phyloP scores from a whole-genome alignment of 331 rosid genomes.

The Phaseolus coccineus region DNA sequence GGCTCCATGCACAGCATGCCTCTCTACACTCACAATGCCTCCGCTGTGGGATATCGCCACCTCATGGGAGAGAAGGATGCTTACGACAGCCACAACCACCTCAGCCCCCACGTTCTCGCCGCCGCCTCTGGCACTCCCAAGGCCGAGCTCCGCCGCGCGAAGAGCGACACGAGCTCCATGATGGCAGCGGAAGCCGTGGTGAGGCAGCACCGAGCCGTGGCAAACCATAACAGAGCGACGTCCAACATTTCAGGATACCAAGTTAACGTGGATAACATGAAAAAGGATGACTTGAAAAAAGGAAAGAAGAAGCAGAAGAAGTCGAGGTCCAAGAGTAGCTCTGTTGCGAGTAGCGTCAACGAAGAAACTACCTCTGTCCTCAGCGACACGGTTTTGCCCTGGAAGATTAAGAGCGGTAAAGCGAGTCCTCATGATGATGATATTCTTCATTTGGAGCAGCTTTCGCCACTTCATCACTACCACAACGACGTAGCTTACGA shows the following conservation, averaged over 20 bases:
- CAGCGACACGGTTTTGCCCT: constrained; percentile 40
- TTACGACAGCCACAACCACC: constrained; percentile 37
- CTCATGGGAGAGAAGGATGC: constrained; percentile 84
- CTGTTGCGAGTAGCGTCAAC: constrained; percentile 38
- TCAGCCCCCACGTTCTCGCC: constrained; percentile 27
- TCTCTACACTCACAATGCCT: constrained; percentile 63
- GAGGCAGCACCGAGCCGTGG: constrained; percentile 6
- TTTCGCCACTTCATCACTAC: not conserved
- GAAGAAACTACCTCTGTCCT: constrained; percentile 39
- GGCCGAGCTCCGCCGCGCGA: constrained; percentile 62
- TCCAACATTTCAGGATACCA: constrained; percentile 52
- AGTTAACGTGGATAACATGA: not conserved
- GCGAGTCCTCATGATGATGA: constrained; percentile 3
- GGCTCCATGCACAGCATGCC: constrained; percentile 97
- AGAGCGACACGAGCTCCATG: constrained; percentile 80
- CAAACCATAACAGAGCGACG: constrained; percentile 41
- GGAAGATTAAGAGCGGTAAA: constrained; percentile 37
- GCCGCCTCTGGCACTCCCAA: not conserved
- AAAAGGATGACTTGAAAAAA: not conserved
- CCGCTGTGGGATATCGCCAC: constrained; percentile 79
- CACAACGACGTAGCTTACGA: not conserved
- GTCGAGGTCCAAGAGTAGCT: not conserved
- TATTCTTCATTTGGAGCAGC: not conserved
- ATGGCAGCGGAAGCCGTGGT: constrained; percentile 47
- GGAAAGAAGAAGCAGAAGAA: constrained; percentile 34